A percentile compares a stretch with the other conserved stretches of the same genome.
Evolutionary conservation across 2,329 filamentous ascomycete species (phyloP).

Genomic region (Ustulina deusta): DNA sequence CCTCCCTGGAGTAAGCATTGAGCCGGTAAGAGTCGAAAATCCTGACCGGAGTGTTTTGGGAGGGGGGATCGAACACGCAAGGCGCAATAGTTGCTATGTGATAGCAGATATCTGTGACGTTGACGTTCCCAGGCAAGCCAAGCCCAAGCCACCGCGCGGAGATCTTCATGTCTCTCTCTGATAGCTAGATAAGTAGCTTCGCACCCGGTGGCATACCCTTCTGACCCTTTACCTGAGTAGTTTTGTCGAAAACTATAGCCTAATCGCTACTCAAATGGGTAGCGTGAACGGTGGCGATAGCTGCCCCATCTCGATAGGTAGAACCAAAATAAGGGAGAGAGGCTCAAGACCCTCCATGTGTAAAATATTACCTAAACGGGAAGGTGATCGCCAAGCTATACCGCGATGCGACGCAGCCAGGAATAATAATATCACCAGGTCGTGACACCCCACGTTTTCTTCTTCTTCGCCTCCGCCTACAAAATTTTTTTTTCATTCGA

Average conservation of each 20-base stretch:
- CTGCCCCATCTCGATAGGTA: not conserved
- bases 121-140: not conserved
- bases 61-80: not conserved
- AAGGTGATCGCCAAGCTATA: not conserved
- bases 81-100: not conserved
- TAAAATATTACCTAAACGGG: not conserved
- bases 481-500: not conserved
- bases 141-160: not conserved
- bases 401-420: not conserved
- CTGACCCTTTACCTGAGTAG: not conserved
- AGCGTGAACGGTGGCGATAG: conserved; percentile 2
- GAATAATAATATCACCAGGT: not conserved
- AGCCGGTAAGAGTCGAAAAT: not conserved
- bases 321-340: not conserved
- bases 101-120: conserved; percentile 4
- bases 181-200: too few species aligned
- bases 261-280: conserved; percentile 1
- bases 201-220: not conserved
- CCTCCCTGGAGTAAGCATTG: not conserved
- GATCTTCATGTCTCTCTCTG: conserved; percentile 7
- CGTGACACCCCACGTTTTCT: not conserved
- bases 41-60: not conserved
- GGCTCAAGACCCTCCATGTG: not conserved
- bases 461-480: not conserved
- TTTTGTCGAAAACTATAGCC: not conserved